phyloP scores from a whole-genome alignment of 192 early-diverging fungal genomes.

The Entrophospora sp. region DNA sequence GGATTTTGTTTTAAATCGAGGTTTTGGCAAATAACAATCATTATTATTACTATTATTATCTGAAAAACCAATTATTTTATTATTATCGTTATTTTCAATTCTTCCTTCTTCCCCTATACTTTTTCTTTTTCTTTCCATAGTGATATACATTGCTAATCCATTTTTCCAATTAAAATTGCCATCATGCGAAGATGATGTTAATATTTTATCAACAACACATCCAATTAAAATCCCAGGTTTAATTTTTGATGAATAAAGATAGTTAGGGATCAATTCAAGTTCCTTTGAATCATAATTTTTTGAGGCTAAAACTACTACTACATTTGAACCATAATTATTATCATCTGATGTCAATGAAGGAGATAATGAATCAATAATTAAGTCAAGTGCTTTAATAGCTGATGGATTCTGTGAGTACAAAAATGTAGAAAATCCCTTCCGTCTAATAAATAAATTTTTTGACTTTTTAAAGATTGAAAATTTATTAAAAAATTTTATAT shows the following conservation, averaged over 20 bases:
- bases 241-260: not conserved
- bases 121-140: too few species aligned
- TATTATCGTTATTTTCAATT: not conserved
- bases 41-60: not conserved
- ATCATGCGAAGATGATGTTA: not conserved
- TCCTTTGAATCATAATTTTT: not conserved
- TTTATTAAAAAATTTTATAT: too few species aligned
- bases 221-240: not conserved
- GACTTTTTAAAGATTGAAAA: too few species aligned
- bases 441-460: too few species aligned
- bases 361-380: not conserved
- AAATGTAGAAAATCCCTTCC: too few species aligned
- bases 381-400: not conserved
- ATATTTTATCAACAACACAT: conserved; percentile 9
- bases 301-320: not conserved
- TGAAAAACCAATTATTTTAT: not conserved
- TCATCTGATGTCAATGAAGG: too few species aligned
- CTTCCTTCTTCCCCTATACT: too few species aligned
- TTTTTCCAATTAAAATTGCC: not conserved
- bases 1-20: conserved; percentile 1
- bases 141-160: not conserved
- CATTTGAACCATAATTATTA: not conserved
- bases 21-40: too few species aligned
- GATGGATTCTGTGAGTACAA: not conserved
- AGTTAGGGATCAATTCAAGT: not conserved